These are phyloP conservation scores for Isabelozyma pseudorhagii DNA, from an alignment of 805 yeast species.

Conservation along the genomic window DNA sequence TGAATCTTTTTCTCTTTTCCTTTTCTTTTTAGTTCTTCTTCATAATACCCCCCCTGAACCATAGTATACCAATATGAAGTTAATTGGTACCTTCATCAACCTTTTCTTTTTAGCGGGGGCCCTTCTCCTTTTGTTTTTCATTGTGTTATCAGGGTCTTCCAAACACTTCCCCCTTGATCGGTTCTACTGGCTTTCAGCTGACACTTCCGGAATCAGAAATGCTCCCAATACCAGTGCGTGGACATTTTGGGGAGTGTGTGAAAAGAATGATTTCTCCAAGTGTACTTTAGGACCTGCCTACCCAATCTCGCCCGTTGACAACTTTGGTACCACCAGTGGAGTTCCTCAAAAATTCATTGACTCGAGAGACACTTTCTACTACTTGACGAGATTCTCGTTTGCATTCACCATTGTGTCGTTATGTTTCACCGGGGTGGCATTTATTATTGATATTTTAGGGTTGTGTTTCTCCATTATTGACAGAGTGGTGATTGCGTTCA, in stretches of 20 bases:
- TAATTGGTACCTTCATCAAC: constrained; percentile 30
- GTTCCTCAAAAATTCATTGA: constrained; percentile 54
- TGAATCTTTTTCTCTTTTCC: not conserved
- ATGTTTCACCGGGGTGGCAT: constrained; percentile 60
- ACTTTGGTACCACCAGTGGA: constrained; percentile 53
- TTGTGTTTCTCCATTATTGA: constrained; percentile 55
- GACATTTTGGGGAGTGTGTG: constrained; percentile 78
- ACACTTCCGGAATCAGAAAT: constrained; percentile 53
- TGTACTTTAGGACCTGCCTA: constrained; percentile 66
- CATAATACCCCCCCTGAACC: not conserved
- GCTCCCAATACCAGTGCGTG: constrained; percentile 62
- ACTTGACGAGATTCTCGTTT: constrained; percentile 64
- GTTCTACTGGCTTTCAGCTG: constrained; percentile 80
- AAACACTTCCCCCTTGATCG: constrained; percentile 56
- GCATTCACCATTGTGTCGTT: constrained; percentile 59
- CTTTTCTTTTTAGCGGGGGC: constrained; percentile 41
- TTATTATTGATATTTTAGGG: constrained; percentile 53
- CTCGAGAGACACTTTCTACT: constrained; percentile 57
- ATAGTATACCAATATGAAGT: constrained; percentile 21
- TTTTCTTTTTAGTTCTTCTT: not conserved
- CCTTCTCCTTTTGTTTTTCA: constrained; percentile 46
- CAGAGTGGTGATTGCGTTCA: constrained; percentile 51
- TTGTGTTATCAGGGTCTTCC: constrained; percentile 64
- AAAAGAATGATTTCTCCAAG: constrained; percentile 51
- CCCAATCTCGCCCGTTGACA: constrained; percentile 79